Base-by-base conservation (phyloP, 495 filamentous ascomycete genomes). In the Penicillium subrubescens region DNA sequence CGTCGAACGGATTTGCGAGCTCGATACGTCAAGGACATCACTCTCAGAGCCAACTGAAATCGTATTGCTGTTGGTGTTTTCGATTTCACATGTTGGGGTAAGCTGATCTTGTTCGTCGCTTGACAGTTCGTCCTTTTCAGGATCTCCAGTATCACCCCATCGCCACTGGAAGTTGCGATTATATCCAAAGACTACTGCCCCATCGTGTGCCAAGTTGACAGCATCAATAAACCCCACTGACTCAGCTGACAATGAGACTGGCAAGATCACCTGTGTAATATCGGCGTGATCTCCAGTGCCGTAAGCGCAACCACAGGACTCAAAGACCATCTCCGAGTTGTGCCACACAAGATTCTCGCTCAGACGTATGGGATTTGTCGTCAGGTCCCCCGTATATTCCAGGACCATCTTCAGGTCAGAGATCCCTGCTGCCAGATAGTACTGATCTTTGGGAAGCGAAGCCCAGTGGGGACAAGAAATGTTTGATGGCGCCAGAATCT, bases 381-480 rank as follows among this genome's bases (percentile, higher is more conserved):
- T 54, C 8, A 54, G 15, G 15, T 54, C 52, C 2, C 52, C 52
- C 7, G 52, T 54, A 35, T 54, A 54, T 35, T 54, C 31, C 5
- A 54, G 29, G n/a, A 54, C 52, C 52, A 54, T 54, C 52, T 54
- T 31, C 52, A 54, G 33, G 6, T 54, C 52, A 19, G 52, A 21
- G 5, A 54, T 35, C 5, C 52, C 52, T 3, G 52, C 52, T 14
- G 52, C 52, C 29, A 54, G n/a, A 35, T 54, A 54, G 31, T 54
- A 54, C 27, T 54, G 29, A 21, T 33, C 29, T 11, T 35, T 54
- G n/a, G 52, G 52, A 35, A 54, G 52, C 8, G 52, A 54, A 12
- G 52, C 52, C 52, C 52, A 54, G 52, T 54, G n/a, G 14, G 52
- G 52, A 54, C 52, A 54, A 33, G 52, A n/a, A 54, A 54, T 15